Base-by-base conservation (phyloP, 768 basidiomycete species). In the Lentinula sp. region DNA sequence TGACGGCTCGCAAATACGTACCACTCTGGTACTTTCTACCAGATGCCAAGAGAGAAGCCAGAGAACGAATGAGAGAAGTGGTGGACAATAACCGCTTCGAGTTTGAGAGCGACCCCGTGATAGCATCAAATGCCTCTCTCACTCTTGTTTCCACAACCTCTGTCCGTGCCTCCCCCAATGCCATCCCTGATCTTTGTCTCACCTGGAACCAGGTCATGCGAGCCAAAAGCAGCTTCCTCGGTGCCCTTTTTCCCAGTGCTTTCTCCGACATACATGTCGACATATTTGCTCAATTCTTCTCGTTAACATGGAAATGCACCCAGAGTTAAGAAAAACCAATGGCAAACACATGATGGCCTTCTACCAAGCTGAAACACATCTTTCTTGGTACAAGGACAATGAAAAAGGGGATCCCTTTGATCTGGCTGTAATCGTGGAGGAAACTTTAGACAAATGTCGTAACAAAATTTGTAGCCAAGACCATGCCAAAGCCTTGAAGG, bases 301-400 rank as follows among this genome's bases (percentile, higher is more conserved):
- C 23, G 42, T 36, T 39, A 61, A 61, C 32, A 61, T 61, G 60
- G 60, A 61, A 8, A 54, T 55, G 54, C 54, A 56, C 42, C 39
- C 23, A 2, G 20, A 23, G 35, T 28, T 55, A 10, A 41, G 45
- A 15, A 23, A 18, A 20, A 23, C 10, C 12, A 5, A 39, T 3
- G 54, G 61, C 2, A 10, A 13, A 4, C n/a, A 4, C 7, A 55
- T 39, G 1, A 37, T 61, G 33, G 61, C 45, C n/a, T 45, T 43
- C 23, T 61, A 61, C n/a, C 61, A 61, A 3, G 61, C 54, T 0
- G 28, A 18, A 12, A 43, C 33, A 23, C 45, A 43, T 16, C 18
- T n/a, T 18, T 42, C 55, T 35, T 61, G 53, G 54, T 61, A 57
- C 33, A 37, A 46, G 4, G 39, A 16, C 2, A 48, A 33, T 18